Percentiles rank a stretch among this genome's conserved stretches.
These are phyloP conservation scores for Vicia sativa DNA, from an alignment of 306 rosid species.

Conservation along the genomic window DNA sequence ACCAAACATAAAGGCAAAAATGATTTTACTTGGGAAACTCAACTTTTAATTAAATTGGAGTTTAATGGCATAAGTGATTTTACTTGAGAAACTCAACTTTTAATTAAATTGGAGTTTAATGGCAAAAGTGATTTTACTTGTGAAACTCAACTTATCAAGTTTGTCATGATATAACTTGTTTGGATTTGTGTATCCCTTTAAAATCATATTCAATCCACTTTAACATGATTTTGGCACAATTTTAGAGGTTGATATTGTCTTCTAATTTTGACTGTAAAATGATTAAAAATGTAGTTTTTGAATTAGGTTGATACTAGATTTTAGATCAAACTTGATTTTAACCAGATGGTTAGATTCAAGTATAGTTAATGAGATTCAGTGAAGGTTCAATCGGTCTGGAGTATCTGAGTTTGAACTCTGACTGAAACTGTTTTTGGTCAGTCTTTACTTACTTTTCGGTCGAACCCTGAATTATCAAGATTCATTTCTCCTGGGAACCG, in stretches of 20 bases:
- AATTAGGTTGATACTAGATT: background rate
- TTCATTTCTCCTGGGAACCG: background rate
- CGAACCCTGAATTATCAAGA: background rate
- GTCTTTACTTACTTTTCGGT: background rate
- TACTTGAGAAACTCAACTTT: background rate
- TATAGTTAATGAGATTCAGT: no score
- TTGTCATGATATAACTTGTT: background rate
- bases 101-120: background rate
- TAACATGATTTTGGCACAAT: background rate
- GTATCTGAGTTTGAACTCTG: background rate
- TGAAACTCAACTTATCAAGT: background rate
- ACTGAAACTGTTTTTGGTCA: background rate
- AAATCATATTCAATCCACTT: background rate
- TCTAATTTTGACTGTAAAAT: background rate
- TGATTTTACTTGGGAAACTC: background rate
- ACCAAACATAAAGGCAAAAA: no score
- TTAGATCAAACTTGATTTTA: background rate
- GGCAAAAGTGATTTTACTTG: background rate
- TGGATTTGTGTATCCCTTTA: background rate
- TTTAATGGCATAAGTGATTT: no score
- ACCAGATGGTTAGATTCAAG: background rate
- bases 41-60: background rate
- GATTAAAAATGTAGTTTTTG: background rate
- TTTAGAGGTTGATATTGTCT: background rate
- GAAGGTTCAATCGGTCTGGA: background rate